phyloP scores from a whole-genome alignment of 139 green algal genomes.

The Closterium sp. region DNA sequence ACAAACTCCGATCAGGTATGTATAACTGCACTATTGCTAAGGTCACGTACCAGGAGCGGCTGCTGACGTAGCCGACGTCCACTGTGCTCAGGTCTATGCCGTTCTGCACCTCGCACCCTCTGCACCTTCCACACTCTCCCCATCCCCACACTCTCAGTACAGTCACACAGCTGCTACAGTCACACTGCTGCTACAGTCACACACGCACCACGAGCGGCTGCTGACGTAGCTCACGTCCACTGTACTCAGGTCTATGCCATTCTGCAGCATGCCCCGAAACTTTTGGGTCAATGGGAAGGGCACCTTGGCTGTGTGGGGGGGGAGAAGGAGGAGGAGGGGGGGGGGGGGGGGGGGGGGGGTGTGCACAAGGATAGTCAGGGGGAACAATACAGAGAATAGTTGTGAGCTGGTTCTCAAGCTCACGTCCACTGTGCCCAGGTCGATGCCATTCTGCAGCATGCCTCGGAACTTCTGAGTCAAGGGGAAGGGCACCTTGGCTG shows the following conservation, averaged over 20 bases:
- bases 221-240: constrained; percentile 55
- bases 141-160: no score
- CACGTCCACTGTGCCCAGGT: constrained; percentile 43
- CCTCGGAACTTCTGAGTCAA: constrained; percentile 55
- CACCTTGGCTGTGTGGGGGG: constrained; percentile 50
- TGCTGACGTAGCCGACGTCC: constrained; percentile 63
- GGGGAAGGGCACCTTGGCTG: constrained; percentile 48
- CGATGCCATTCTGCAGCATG: constrained; percentile 62
- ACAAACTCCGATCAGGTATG: no score
- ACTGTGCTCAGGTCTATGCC: constrained; percentile 59
- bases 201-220: constrained; percentile 57
- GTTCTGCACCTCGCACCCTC: constrained; percentile 30
- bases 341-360: background rate
- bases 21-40: no score
- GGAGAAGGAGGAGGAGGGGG: background rate
- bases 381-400: background rate
- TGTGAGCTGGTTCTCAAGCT: no score
- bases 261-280: constrained; percentile 63
- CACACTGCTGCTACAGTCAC: background rate
- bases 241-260: constrained; percentile 57
- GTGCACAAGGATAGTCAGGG: background rate
- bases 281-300: constrained; percentile 62
- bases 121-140: constrained; percentile 43
- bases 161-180: background rate
- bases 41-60: constrained; percentile 57